These are phyloP conservation scores for Colletotrichum sp. DNA, from an alignment of 2,329 filamentous ascomycete genomes.

Conservation along the genomic window DNA sequence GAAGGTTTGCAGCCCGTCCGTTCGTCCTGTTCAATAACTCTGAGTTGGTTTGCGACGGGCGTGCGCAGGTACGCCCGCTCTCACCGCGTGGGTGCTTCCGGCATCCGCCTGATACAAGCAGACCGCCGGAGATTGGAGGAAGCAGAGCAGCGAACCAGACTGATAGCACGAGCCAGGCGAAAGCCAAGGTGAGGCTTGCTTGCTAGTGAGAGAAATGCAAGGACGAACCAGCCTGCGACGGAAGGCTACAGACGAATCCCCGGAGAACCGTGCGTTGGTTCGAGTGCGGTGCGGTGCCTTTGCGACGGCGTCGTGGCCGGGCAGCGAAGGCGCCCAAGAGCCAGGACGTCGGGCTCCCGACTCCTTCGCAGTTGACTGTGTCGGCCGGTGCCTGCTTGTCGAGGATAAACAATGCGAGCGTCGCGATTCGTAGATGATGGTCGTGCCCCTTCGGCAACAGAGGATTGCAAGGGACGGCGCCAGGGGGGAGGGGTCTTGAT, in stretches of 20 bases:
- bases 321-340: neutral
- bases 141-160: neutral
- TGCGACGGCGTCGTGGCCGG: neutral
- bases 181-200: slow-evolving; percentile 7
- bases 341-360: slow-evolving; percentile 1
- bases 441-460: neutral
- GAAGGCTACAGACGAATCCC: neutral
- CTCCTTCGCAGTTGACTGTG: neutral
- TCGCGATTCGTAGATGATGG: neutral
- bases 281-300: neutral
- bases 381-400: neutral
- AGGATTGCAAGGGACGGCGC: neutral
- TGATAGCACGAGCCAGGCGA: neutral
- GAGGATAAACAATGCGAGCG: neutral
- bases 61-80: neutral
- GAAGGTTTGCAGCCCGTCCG: neutral
- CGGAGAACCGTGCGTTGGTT: slow-evolving; percentile 2
- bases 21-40: neutral
- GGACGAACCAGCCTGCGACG: neutral
- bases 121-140: neutral
- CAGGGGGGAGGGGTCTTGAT: neutral
- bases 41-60: neutral
- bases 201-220: neutral
- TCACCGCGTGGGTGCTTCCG: slow-evolving; percentile 1
- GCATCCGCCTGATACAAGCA: neutral